These are phyloP conservation scores for Metahyphopichia silvanorum DNA, from an alignment of 805 yeast genomes.

Conservation along the genomic window DNA sequence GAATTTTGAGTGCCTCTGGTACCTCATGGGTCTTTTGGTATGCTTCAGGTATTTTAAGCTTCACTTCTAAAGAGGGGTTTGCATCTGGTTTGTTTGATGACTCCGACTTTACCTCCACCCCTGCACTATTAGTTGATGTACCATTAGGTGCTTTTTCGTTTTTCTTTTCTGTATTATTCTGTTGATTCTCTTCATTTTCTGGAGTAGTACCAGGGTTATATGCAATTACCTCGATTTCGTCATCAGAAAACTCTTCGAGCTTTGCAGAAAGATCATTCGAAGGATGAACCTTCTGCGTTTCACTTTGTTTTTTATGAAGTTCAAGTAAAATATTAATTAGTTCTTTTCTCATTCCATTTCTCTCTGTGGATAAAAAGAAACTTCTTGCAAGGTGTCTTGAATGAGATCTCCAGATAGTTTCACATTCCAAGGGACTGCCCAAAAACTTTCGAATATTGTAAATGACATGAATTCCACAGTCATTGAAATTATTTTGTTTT, in stretches of 20 bases:
- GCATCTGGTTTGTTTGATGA: too few species aligned
- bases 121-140: background rate
- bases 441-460: conserved; percentile 65
- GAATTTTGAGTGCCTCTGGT: too few species aligned
- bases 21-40: too few species aligned
- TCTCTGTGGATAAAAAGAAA: conserved; percentile 25
- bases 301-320: conserved; percentile 17
- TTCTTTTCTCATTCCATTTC: conserved; percentile 24
- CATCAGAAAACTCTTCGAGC: conserved; percentile 10
- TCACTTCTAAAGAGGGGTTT: too few species aligned
- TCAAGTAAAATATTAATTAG: conserved; percentile 19
- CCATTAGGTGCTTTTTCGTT: background rate
- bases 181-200: conserved; percentile 4
- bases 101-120: too few species aligned
- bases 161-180: background rate
- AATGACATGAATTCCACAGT: conserved; percentile 92
- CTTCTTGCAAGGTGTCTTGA: conserved; percentile 8
- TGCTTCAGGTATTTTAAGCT: too few species aligned
- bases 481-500: conserved; percentile 82
- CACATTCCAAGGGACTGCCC: conserved; percentile 44
- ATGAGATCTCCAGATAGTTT: conserved; percentile 42
- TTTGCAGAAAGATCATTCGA: background rate
- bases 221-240: conserved; percentile 16
- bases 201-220: conserved; percentile 5
- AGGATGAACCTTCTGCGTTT: too few species aligned